A percentile compares a stretch with the other conserved stretches of the same genome.
Evolutionary conservation across 164 flowering plant genomes (phyloP).

Genomic region (Dillenia suffruticosa): DNA sequence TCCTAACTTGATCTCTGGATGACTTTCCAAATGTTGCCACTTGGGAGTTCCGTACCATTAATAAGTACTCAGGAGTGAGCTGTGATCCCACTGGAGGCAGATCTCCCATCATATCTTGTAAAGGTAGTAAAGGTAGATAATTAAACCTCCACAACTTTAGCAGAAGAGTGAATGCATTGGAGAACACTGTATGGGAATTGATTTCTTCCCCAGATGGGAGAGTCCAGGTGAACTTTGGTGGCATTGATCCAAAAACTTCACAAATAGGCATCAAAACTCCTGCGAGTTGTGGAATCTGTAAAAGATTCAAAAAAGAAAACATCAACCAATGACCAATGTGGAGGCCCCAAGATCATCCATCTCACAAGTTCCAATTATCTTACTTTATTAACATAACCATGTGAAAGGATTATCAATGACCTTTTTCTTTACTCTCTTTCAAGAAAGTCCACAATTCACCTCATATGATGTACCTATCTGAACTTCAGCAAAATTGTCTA

Average conservation of each 20-base stretch:
- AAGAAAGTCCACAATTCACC: too few species aligned
- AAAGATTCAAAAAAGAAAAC: constrained; percentile 1
- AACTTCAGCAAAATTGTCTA: too few species aligned
- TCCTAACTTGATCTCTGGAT: constrained; percentile 40
- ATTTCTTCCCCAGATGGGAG: constrained; percentile 81
- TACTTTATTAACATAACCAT: too few species aligned
- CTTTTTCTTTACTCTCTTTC: too few species aligned
- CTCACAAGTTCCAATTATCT: too few species aligned
- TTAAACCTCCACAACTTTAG: constrained; percentile 93
- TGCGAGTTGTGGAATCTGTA: constrained; percentile 92
- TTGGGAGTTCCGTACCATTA: constrained; percentile 74
- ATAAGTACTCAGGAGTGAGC: constrained; percentile 87
- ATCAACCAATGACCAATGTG: constrained; percentile 4
- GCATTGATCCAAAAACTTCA: constrained; percentile 89
- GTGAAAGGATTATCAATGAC: too few species aligned
- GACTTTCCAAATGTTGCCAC: constrained; percentile 37
- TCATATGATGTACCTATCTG: too few species aligned
- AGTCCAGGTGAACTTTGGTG: constrained; percentile 68
- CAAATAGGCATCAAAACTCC: constrained; percentile 90
- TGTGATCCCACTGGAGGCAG: constrained; percentile 90
- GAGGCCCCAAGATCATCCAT: background rate
- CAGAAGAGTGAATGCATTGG: constrained; percentile 94
- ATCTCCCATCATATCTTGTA: constrained; percentile 80
- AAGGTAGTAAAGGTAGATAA: constrained; percentile 90
- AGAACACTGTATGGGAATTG: constrained; percentile 76